Percentiles rank a stretch among this genome's conserved stretches.
phyloP scores from a whole-genome alignment of 257 asterid genomes.

The Craterostigma plantagineum region DNA sequence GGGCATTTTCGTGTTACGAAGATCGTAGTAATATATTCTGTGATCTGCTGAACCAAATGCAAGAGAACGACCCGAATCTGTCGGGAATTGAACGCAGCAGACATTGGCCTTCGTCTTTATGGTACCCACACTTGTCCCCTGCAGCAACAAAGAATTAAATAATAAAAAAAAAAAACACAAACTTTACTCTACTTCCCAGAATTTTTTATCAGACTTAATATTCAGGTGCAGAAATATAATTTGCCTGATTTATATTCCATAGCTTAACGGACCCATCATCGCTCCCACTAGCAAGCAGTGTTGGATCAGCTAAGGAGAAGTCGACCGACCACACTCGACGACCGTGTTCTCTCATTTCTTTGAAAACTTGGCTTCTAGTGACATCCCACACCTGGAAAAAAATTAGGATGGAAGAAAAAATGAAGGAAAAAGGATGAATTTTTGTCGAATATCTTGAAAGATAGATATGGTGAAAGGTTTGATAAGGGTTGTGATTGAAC shows the following conservation, averaged over 20 bases:
- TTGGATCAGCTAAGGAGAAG: slow-evolving; percentile 85
- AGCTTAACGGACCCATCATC: slow-evolving; percentile 97
- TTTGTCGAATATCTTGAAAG: too few relatives aligned
- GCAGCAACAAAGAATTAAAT: too few relatives aligned
- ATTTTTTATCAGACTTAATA: too few relatives aligned
- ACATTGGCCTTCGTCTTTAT: slow-evolving; percentile 88
- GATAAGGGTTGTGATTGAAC: not conserved
- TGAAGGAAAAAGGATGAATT: too few relatives aligned
- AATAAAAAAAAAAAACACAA: slow-evolving; percentile 37
- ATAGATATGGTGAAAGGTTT: too few relatives aligned
- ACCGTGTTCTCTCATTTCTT: slow-evolving; percentile 97
- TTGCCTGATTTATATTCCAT: slow-evolving; percentile 99
- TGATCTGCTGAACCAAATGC: slow-evolving; percentile 99
- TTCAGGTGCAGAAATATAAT: not conserved
- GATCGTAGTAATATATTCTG: slow-evolving; percentile 77
- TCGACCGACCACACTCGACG: slow-evolving; percentile 95
- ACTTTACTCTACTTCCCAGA: slow-evolving; percentile 19
- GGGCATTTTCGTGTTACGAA: slow-evolving; percentile 76
- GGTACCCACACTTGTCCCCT: slow-evolving; percentile 76
- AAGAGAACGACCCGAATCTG: slow-evolving; percentile 65
- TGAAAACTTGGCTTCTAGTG: slow-evolving; percentile 63
- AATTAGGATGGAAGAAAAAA: too few relatives aligned
- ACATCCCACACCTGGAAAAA: slow-evolving; percentile 77
- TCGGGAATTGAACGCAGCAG: slow-evolving; percentile 90
- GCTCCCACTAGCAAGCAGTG: slow-evolving; percentile 93